A percentile compares a stretch with the other conserved stretches of the same genome.
phyloP scores from a whole-genome alignment of 2,329 filamentous ascomycete genomes.

The Venturiaceae sp. region DNA sequence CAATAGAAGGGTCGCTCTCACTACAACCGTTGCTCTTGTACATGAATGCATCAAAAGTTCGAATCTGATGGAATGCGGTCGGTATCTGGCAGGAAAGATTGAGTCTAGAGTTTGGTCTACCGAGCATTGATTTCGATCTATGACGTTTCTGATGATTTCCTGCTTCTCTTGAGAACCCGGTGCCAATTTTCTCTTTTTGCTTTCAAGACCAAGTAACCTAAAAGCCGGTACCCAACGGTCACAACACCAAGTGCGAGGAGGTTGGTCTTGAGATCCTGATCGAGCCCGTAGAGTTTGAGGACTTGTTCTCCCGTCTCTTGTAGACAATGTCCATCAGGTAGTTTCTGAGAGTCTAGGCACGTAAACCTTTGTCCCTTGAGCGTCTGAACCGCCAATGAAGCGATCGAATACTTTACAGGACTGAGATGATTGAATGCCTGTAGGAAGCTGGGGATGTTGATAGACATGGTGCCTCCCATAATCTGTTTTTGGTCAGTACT shows the following conservation, averaged over 20 bases:
- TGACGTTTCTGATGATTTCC: not conserved
- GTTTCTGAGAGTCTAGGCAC: conserved; percentile 50
- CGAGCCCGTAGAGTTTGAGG: conserved; percentile 55
- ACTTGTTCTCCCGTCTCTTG: conserved; percentile 59
- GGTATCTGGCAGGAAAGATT: too few relatives aligned
- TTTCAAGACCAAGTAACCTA: conserved; percentile 52
- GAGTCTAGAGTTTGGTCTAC: too few relatives aligned
- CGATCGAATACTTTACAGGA: conserved; percentile 60
- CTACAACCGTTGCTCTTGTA: not conserved
- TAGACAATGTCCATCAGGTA: conserved; percentile 52
- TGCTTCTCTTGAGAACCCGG: conserved; percentile 16
- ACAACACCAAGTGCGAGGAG: conserved; percentile 53
- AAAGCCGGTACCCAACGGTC: conserved; percentile 53
- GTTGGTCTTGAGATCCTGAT: conserved; percentile 52
- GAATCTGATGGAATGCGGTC: too few relatives aligned
- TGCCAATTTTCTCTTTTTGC: conserved; percentile 44
- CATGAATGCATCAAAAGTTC: too few relatives aligned
- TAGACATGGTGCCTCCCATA: conserved; percentile 62
- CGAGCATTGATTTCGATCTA: not conserved
- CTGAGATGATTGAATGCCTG: conserved; percentile 61
- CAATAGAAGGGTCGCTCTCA: not conserved
- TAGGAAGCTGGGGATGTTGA: conserved; percentile 57
- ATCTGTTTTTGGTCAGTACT: too few relatives aligned
- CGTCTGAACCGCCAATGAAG: conserved; percentile 57
- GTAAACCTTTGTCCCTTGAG: conserved; percentile 53